Conservation (phyloP, 116 monocot species). For the Posidonia oceanica region DNA sequence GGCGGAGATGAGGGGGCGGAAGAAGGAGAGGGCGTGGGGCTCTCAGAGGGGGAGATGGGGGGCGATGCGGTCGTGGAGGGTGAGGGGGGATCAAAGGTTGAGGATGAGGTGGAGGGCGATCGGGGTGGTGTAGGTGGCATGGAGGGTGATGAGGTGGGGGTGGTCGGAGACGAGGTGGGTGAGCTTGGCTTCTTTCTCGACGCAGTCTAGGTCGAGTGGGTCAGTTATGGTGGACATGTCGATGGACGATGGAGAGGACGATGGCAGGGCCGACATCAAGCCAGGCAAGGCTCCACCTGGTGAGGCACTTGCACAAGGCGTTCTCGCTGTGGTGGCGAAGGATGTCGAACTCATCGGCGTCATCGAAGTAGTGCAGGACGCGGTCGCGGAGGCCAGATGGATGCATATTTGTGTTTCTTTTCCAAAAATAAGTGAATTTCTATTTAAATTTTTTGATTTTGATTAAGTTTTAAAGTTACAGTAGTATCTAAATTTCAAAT, state of each 20-base stretch:
- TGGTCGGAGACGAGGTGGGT: slow-evolving; percentile 44
- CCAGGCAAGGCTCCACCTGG: slow-evolving; percentile 20
- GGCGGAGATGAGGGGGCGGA: slow-evolving; percentile 39
- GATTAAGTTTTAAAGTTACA: too few relatives aligned
- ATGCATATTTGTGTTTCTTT: too few relatives aligned
- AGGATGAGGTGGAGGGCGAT: slow-evolving; percentile 46
- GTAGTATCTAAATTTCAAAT: too few relatives aligned
- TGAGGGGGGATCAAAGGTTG: slow-evolving; percentile 54
- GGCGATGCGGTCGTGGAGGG: slow-evolving; percentile 58
- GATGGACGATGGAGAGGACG: too few relatives aligned
- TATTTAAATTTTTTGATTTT: too few relatives aligned
- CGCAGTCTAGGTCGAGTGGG: slow-evolving; percentile 41
- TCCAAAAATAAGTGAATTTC: too few relatives aligned
- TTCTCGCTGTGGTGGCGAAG: slow-evolving; percentile 21
- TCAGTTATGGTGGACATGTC: slow-evolving; percentile 58
- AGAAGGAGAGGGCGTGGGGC: slow-evolving; percentile 29
- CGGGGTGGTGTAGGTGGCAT: slow-evolving; percentile 55
- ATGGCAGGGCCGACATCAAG: too few relatives aligned
- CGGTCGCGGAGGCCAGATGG: slow-evolving; percentile 12
- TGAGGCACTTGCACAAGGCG: slow-evolving; percentile 13
- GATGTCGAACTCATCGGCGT: slow-evolving; percentile 14
- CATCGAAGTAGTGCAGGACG: slow-evolving; percentile 12
- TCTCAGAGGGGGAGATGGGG: slow-evolving; percentile 14
- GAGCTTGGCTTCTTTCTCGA: slow-evolving; percentile 44
- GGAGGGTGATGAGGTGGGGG: slow-evolving; percentile 49